Percentiles rank a stretch among this genome's conserved stretches.
These are phyloP conservation scores for Suhomyces tanzawaensis DNA, from an alignment of 805 yeast species.

Conservation along the genomic window DNA sequence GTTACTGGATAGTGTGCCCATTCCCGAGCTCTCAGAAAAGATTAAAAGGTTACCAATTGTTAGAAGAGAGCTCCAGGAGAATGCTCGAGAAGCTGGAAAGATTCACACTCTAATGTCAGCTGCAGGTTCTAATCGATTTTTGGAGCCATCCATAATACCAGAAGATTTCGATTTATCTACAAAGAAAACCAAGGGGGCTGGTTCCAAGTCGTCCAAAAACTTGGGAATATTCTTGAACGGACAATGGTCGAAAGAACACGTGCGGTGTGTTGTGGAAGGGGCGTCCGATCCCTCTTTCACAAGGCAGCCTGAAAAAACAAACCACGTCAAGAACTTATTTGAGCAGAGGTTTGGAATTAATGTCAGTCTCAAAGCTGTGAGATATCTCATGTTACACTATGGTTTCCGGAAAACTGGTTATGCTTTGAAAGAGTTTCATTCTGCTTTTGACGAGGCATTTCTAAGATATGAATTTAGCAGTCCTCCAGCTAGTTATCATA, in stretches of 20 bases:
- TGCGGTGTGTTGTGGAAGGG: constrained; percentile 10
- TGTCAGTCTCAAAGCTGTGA: constrained; percentile 9
- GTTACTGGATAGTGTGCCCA: constrained; percentile 23
- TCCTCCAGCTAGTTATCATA: constrained; percentile 1
- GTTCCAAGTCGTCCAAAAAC: neutral
- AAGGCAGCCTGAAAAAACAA: constrained; percentile 8
- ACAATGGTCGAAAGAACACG: constrained; percentile 19
- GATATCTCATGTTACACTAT: constrained; percentile 19
- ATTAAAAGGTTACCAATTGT: constrained; percentile 25
- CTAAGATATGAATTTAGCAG: constrained; percentile 5
- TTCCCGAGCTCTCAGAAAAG: constrained; percentile 18
- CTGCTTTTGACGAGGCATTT: constrained; percentile 16
- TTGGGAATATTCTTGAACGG: constrained; percentile 11
- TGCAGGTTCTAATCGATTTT: neutral
- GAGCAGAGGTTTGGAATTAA: constrained; percentile 9
- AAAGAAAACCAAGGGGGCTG: neutral
- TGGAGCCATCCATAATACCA: neutral
- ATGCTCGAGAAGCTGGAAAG: constrained; percentile 32
- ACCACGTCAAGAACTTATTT: constrained; percentile 12
- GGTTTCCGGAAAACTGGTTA: constrained; percentile 12
- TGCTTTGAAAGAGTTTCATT: constrained; percentile 7
- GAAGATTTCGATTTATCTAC: neutral
- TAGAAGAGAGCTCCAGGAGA: constrained; percentile 27
- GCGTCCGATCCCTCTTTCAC: neutral
- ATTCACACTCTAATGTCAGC: constrained; percentile 10